Evolutionary conservation across 768 basidiomycete genomes (phyloP), one percentile per base, ranked within the genome.

Genomic region (Amanita fuliginea): DNA sequence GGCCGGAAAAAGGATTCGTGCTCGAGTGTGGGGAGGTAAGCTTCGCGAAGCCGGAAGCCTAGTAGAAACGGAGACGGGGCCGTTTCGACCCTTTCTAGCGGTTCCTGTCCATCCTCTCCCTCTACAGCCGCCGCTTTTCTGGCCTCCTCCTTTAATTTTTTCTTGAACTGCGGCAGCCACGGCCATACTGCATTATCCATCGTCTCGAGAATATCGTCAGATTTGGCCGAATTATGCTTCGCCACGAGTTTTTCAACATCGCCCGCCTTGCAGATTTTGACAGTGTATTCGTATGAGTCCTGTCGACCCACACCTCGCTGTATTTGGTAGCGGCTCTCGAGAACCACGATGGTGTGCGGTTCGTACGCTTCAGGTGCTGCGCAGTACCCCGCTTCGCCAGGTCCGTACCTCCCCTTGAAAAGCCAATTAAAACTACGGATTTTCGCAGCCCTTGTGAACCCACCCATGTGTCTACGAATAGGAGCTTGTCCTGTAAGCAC

Each of bases 1-100:
- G 73, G 72, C 0, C 66, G 65, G 65, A 67, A 72, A 55, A 69
- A 72, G 13, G 68, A 67, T 36, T 51, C 42, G 1, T 51, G 40
- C 9, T 40, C 30, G 13, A 71, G 61, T 0, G 58, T 61, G 14
- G 59, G 55, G 7, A 64, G 40, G 53, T 70, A 71, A 18, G 53
- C 44, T 5, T 33, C 42, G n/a, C 68, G 67, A 14, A 58, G 45
- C 2, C 32, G 32, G 32, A 13, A 32, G 13, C 11, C 32, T 32
- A 13, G 32, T 13, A 32, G 32, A 13, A 1, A 13, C 4, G 11
- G 32, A 13, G 32, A 32, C 32, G 32, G 32, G 13, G 32, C 10
- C 11, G n/a, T 9, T 5, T 42, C 11, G 10, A 8, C 26, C 9
- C 4, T 16, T 8, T 28, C 22, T 28, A 4, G 18, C n/a, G 42